A percentile compares a stretch with the other conserved stretches of the same genome.
These are phyloP conservation scores for Lenzites betulinus DNA, from an alignment of 768 basidiomycete species.

Conservation along the genomic window DNA sequence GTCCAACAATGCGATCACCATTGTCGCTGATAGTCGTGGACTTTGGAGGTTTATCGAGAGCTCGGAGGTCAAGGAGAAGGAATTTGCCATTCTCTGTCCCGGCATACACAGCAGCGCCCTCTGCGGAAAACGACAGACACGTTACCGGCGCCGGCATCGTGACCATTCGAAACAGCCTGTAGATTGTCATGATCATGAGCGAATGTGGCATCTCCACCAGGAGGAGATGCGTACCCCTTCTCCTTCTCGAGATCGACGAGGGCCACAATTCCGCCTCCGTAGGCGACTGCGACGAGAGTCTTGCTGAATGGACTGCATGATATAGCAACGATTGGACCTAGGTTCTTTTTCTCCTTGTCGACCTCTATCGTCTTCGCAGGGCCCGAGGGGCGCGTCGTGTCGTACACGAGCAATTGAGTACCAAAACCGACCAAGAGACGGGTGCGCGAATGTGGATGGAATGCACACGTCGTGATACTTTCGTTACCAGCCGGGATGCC, in stretches of 20 bases:
- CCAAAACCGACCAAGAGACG: conserved; percentile 58
- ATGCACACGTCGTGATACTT: conserved; percentile 49
- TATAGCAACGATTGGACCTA: conserved; percentile 55
- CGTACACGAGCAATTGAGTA: conserved; percentile 59
- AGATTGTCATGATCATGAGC: neutral
- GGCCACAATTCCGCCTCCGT: conserved; percentile 52
- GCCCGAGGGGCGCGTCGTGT: conserved; percentile 56
- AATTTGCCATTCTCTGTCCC: conserved; percentile 67
- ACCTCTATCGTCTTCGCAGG: conserved; percentile 56
- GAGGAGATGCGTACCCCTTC: conserved; percentile 47
- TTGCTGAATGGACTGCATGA: conserved; percentile 78
- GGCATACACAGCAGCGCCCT: conserved; percentile 66
- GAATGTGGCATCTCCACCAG: neutral
- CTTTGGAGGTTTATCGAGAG: conserved; percentile 66
- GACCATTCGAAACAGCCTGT: conserved; percentile 61
- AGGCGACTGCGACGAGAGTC: conserved; percentile 63
- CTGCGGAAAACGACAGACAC: conserved; percentile 65
- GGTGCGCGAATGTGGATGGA: conserved; percentile 65
- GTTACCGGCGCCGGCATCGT: conserved; percentile 55
- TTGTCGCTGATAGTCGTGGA: conserved; percentile 50
- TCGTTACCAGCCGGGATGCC: conserved; percentile 43
- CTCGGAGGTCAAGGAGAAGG: conserved; percentile 63
- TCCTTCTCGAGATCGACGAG: conserved; percentile 78
- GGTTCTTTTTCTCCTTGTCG: conserved; percentile 38
- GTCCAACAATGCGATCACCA: conserved; percentile 49